These are phyloP conservation scores for Euryodendron excelsum DNA, from an alignment of 148 eudicot species.

Conservation along the genomic window DNA sequence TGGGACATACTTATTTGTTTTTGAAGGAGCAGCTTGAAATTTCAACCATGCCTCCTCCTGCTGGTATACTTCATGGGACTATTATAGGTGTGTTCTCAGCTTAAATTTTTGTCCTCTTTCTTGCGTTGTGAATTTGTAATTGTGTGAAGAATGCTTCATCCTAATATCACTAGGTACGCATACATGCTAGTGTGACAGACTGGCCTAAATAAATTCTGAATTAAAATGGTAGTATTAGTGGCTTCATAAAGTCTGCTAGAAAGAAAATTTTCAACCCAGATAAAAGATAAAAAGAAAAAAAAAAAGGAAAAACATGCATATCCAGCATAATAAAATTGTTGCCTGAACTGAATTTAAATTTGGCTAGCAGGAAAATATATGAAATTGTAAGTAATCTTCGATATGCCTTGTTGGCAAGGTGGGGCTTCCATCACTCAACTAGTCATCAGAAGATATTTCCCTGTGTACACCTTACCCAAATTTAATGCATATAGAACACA, in stretches of 20 bases:
- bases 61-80: slow-evolving; percentile 71
- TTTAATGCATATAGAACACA: background rate
- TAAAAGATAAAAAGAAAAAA: too few species aligned
- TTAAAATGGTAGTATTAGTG: too few species aligned
- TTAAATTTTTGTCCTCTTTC: background rate
- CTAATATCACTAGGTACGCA: too few species aligned
- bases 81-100: slow-evolving; percentile 47
- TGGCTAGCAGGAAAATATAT: background rate
- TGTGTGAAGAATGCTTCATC: background rate
- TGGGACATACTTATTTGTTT: slow-evolving; percentile 62
- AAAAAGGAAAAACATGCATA: background rate
- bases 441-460: background rate
- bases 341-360: background rate
- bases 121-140: slow-evolving; percentile 2
- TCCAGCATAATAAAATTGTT: background rate
- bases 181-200: too few species aligned
- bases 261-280: too few species aligned
- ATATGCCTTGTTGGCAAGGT: background rate
- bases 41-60: slow-evolving; percentile 57
- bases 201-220: too few species aligned
- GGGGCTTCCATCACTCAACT: background rate
- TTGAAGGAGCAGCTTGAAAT: slow-evolving; percentile 77
- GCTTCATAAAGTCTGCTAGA: too few species aligned
- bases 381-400: background rate
- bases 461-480: background rate